Evolutionary conservation across 2,329 filamentous ascomycete genomes (phyloP), one percentile per base, ranked within the genome.

Genomic region (Paecilomyces sp.): DNA sequence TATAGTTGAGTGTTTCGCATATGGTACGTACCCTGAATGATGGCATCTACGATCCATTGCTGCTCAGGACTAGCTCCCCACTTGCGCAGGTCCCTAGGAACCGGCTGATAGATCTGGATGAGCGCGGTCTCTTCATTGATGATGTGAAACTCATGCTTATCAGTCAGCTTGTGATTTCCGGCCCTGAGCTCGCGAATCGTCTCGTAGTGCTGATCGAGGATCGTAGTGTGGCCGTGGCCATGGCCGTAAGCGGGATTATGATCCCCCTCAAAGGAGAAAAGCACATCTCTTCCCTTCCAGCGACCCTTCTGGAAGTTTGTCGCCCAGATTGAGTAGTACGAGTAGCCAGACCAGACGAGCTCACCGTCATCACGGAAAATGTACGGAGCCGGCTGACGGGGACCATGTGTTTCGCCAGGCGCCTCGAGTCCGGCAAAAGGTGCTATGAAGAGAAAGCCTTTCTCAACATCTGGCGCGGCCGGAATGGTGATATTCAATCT

Each of bases 321-420:
- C 0, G 77, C 68, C 79, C 81, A 84, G 66, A 80, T 80, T 33
- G 77, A 79, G 63, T 79, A 83, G 64, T 80, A 79, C 3, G 76
- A 77, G 58, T 82, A 82, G 2, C 83, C 81, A 0, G 82, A 85
- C 82, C 82, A 85, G 24, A 86, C 74, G 0, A 85, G 73, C 56
- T 84, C 81, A 1, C 83, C 83, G 33, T 82, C 70, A 63, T 83
- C 77, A 5, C 77, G 76, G 63, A 84, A 80, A 63, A 85, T 85
- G 66, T 85, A 85, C 0, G 82, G 79, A 0, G 74, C 81, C 1
- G 81, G 75, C 67, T 85, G 82, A 4, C 77, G 76, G 1, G 82
- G 81, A 0, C 79, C 80, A 60, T 79, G 36, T 6, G 15, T 47
- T 8, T 47, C 36, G 3, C 36, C 36, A 15, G 15, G 15, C 36